These are phyloP conservation scores for Jaminaea rosea DNA, from an alignment of 1,284 basidiomycete genomes.

Conservation along the genomic window DNA sequence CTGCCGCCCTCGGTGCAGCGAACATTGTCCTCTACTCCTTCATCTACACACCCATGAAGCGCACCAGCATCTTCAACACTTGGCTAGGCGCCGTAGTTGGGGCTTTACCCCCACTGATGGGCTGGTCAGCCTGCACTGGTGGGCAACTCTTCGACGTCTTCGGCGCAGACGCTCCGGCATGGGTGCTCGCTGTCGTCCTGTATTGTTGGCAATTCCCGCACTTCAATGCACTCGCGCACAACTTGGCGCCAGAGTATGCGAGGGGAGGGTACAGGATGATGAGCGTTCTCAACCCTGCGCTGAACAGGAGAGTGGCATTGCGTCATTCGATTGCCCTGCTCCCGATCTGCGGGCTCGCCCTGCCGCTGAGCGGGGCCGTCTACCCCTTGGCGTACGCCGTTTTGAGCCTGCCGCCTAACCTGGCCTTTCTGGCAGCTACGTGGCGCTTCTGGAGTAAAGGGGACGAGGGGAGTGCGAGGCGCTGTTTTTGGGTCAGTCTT, in stretches of 20 bases:
- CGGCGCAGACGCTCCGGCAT: constrained; percentile 44
- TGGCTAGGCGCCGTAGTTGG: constrained; percentile 93
- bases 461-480: constrained; percentile 59
- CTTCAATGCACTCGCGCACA: constrained; percentile 86
- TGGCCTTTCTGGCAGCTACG: constrained; percentile 61
- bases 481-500: constrained; percentile 60
- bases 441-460: constrained; percentile 63
- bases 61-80: constrained; percentile 79
- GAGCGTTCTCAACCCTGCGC: constrained; percentile 65
- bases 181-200: constrained; percentile 50
- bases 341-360: constrained; percentile 69
- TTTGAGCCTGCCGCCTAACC: constrained; percentile 69
- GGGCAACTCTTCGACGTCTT: constrained; percentile 67
- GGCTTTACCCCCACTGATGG: constrained; percentile 88
- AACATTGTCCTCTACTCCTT: constrained; percentile 88
- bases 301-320: constrained; percentile 77
- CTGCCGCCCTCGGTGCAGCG: constrained; percentile 69
- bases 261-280: constrained; percentile 92
- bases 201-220: constrained; percentile 99
- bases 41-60: constrained; percentile 86
- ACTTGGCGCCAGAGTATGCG: constrained; percentile 79
- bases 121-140: constrained; percentile 90
- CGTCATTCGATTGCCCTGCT: constrained; percentile 72
- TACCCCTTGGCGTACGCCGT: constrained; percentile 60
- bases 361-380: constrained; percentile 35